Evolutionary conservation across 331 rosid genomes (phyloP).

Genomic region (Rhamnella rubrinervis): DNA sequence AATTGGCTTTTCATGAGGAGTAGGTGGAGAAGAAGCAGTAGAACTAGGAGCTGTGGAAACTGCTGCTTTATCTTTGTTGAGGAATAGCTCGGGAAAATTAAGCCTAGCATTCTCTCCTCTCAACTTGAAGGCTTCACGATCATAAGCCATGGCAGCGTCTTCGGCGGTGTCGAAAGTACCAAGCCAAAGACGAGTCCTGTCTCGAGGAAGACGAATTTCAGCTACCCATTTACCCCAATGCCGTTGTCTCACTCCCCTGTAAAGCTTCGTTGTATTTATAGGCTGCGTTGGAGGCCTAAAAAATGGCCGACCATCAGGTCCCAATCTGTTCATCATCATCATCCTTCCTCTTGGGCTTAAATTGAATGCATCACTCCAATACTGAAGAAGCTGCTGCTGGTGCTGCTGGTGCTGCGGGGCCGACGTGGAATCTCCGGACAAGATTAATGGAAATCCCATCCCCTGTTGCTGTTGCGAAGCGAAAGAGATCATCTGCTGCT

Average conservation of each 20-base stretch:
- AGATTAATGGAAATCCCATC: conserved; percentile 32
- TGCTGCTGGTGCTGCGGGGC: conserved; percentile 58
- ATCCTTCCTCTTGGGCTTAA: conserved; percentile 65
- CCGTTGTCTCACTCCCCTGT: conserved; percentile 94
- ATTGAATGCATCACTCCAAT: conserved; percentile 78
- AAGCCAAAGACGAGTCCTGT: conserved; percentile 91
- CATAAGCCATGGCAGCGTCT: conserved; percentile 97
- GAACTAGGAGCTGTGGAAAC: conserved; percentile 29
- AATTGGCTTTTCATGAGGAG: conserved; percentile 17
- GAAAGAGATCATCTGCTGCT: conserved; percentile 34
- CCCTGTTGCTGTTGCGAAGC: conserved; percentile 36
- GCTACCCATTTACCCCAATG: conserved; percentile 99
- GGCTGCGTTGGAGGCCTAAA: conserved; percentile 59
- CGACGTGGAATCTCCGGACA: conserved; percentile 27
- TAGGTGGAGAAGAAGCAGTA: conserved; percentile 29
- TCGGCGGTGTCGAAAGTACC: conserved; percentile 98
- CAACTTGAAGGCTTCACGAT: conserved; percentile 85
- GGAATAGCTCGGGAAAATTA: conserved; percentile 80
- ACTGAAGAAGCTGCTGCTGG: conserved; percentile 63
- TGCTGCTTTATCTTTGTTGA: conserved; percentile 45
- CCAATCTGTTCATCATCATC: conserved; percentile 63
- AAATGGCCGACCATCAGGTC: conserved; percentile 46
- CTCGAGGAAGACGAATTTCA: conserved; percentile 87
- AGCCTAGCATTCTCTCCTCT: conserved; percentile 96
- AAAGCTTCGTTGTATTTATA: conserved; percentile 67